Evolutionary conservation across 306 rosid species (phyloP).

Genomic region (Glycine latifolia): DNA sequence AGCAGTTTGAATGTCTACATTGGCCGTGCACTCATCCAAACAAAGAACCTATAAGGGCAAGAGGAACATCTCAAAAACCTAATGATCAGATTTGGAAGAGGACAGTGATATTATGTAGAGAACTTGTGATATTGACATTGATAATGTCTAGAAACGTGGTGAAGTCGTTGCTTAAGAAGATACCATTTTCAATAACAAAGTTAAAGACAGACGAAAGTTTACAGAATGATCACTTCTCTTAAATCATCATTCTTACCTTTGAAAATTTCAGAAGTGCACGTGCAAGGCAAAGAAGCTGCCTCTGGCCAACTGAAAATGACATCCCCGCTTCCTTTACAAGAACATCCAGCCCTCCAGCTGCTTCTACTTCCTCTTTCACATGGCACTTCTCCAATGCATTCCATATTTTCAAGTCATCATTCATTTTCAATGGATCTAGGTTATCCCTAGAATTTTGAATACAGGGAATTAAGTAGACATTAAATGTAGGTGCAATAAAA

Average conservation of each 20-base stretch:
- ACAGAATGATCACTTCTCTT: slow-evolving; percentile 2
- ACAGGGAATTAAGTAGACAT: not conserved
- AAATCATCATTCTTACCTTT: slow-evolving; percentile 57
- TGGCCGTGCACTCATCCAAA: slow-evolving; percentile 99
- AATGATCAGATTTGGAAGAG: slow-evolving; percentile 20
- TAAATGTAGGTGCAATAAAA: slow-evolving; percentile 32
- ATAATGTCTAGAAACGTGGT: slow-evolving; percentile 18
- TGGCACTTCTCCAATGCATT: slow-evolving; percentile 81
- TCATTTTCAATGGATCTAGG: slow-evolving; percentile 76
- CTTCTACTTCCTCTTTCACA: slow-evolving; percentile 84
- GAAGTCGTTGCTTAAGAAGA: slow-evolving; percentile 22
- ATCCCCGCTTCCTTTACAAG: slow-evolving; percentile 73
- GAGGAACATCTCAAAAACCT: slow-evolving; percentile 21
- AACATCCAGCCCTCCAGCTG: slow-evolving; percentile 80
- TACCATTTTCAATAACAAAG: slow-evolving; percentile 6
- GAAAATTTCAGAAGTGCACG: slow-evolving; percentile 93
- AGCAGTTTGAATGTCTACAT: slow-evolving; percentile 86
- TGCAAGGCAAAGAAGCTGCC: slow-evolving; percentile 96
- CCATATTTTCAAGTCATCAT: slow-evolving; percentile 80
- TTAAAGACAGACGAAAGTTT: not conserved
- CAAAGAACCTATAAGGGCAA: slow-evolving; percentile 71
- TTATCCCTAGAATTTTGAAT: slow-evolving; percentile 67
- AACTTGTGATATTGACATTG: slow-evolving; percentile 17
- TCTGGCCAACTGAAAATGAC: slow-evolving; percentile 92
- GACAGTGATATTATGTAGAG: slow-evolving; percentile 7